Base-by-base conservation (phyloP, 345 rosid species). In the Conringia planisiliqua region DNA sequence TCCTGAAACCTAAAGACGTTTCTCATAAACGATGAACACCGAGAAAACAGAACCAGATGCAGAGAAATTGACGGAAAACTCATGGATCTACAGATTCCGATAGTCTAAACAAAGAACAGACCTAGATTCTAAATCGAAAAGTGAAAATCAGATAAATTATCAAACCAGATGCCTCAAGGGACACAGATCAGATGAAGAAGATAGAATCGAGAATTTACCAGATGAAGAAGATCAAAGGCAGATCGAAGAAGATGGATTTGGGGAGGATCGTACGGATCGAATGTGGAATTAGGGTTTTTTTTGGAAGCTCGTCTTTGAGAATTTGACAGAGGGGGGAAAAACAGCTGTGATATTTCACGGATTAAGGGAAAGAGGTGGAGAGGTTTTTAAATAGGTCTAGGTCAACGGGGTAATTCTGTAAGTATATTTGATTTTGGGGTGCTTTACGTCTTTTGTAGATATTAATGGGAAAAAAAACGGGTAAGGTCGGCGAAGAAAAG, bases 351-450 rank as follows among this genome's bases (percentile, higher is more conserved):
- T 22, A 7, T 48, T 16, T 43, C 55, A 55, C 2, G 52, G 43
- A 44, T 27, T 18, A 0, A 3, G 10, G 9, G 17, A 17, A 33
- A 57, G 43, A 66, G 43, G 66, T 6, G 12, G 76, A 22, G 30
- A 57, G 76, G 10, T 27, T 56, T 38, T 55, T 76, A 58, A n/a
- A 50, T 40, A 78, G 58, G 22, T 71, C 50, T 65, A 78, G 68
- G 73, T 66, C 68, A 48, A 18, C 11, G 44, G 63, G 77, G 44
- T 14, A 59, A 1, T 12, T 66, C 22, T 26, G 77, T 71, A 50
- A 77, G 29, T 58, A 29, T 0, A 2, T 0, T 58, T 2, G 20
- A 20, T 39, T 20, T 20, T 2, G 5, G 39, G 72, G 42, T 0
- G 17, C 7, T 57, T 70, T 65, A 3, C 5, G 72, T 71, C 66